Evolutionary conservation across 805 yeast genomes (phyloP).

Genomic region (Saccharomycodes ludwigii): DNA sequence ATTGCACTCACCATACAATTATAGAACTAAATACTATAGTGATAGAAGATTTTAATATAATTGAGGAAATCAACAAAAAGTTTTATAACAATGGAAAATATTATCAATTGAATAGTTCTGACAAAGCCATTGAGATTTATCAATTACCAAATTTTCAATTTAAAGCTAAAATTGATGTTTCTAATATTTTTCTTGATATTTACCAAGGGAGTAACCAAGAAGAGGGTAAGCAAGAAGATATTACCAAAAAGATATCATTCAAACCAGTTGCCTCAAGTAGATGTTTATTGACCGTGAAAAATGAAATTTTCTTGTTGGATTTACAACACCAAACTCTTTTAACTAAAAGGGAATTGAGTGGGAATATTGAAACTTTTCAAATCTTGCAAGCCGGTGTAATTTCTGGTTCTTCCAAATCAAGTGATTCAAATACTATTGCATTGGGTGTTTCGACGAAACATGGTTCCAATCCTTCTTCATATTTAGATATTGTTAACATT

Average conservation of each 20-base stretch:
- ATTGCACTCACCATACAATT: slow-evolving; percentile 5
- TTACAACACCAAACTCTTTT: slow-evolving; percentile 17
- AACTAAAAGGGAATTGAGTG: slow-evolving; percentile 14
- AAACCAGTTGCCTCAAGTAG: slow-evolving; percentile 20
- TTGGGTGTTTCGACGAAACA: slow-evolving; percentile 21
- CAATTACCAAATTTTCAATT: slow-evolving; percentile 18
- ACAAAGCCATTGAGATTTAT: slow-evolving; percentile 11
- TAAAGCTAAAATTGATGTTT: too few relatives aligned
- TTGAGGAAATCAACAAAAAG: slow-evolving; percentile 9
- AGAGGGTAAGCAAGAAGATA: too few relatives aligned
- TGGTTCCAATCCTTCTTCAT: slow-evolving; percentile 16
- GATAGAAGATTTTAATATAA: slow-evolving; percentile 12
- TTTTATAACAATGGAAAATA: slow-evolving; percentile 19
- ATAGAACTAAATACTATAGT: slow-evolving; percentile 18
- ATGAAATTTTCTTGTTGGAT: slow-evolving; percentile 19
- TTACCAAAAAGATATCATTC: too few relatives aligned
- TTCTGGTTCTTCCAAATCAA: slow-evolving; percentile 3
- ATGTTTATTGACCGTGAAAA: slow-evolving; percentile 17
- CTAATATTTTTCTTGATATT: too few relatives aligned
- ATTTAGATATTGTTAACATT: slow-evolving; percentile 25
- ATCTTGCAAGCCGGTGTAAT: slow-evolving; percentile 15
- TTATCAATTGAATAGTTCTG: slow-evolving; percentile 12
- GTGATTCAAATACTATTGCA: slow-evolving; percentile 15
- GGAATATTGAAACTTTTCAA: slow-evolving; percentile 19
- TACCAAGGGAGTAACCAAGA: too few relatives aligned